Base-by-base conservation (phyloP, 2,329 filamentous ascomycete genomes). In the Neonectria faginata region DNA sequence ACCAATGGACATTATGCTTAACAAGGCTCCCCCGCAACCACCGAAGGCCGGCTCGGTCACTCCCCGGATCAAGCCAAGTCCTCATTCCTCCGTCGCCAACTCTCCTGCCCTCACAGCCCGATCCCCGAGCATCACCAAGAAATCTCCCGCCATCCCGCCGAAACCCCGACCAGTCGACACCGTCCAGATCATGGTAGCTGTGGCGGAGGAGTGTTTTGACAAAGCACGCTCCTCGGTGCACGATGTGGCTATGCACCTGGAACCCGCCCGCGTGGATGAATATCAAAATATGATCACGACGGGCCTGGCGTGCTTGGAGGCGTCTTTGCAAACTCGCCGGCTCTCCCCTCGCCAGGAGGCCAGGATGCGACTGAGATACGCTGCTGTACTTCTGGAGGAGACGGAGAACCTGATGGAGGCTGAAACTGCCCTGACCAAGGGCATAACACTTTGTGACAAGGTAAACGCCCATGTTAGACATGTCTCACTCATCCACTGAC, bases 371-470 rank as follows among this genome's bases (percentile, higher is more conserved):
- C 78, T 94, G 45, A 85, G 90, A 72, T 93, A 94, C 77, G 91
- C 91, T 2, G 88, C 86, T 36, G 80, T 94, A 7, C 78, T 95
- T 25, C 85, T 89, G 41, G 89, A 93, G 67, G 92, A 95, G 79
- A 94, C 92, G 2, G 90, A 92, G 36, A 94, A 94, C 67, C 81
- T 89, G 11, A 89, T 88, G 80, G 89, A 92, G 70, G 90, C 91
- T 1, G 92, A 94, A 77, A 91, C 89, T 12, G 84, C 89, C 3
- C 78, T 95, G 61, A 90, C 86, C 44, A 92, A 92, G 77, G 91
- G 91, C 7, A 89, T 92, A 59, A 85, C 87, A 2, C 80, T 92
- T 2, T 92, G 89, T 70, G 89, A 91, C 65, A 88, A 89, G 79
- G 87, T 88, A 77, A 67, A 74, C 31, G 25, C 20, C 16, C 5